Evolutionary conservation across 495 filamentous ascomycete species (phyloP).

Genomic region (Apiosordaria backusii): DNA sequence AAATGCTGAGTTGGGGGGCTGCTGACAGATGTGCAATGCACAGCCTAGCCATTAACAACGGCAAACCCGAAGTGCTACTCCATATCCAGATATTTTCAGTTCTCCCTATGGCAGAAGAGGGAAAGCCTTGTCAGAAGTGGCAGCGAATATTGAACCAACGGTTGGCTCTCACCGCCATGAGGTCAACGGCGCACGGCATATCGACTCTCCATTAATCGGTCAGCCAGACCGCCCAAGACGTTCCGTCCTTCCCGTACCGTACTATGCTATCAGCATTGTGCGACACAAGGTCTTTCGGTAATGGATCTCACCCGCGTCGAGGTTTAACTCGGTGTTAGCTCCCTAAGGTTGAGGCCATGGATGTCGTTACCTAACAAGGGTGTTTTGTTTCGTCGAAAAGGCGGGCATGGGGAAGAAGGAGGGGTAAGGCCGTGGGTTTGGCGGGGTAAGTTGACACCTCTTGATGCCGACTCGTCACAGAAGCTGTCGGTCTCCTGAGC

Average conservation of each 20-base stretch:
- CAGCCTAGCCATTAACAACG: neutral
- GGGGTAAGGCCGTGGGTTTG: neutral
- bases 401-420: neutral
- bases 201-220: conserved; percentile 8
- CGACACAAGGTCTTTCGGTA: neutral
- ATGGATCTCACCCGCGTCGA: neutral
- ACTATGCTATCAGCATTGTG: neutral
- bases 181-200: conserved; percentile 12
- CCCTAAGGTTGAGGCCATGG: neutral
- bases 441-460: neutral
- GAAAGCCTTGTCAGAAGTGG: neutral
- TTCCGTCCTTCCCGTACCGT: neutral
- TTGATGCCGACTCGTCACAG: conserved; percentile 3
- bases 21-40: neutral
- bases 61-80: no score
- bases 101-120: no score
- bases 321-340: neutral
- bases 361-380: neutral
- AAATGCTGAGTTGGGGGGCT: neutral
- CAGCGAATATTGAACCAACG: neutral
- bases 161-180: conserved; percentile 16
- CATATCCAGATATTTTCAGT: no score
- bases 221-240: neutral
- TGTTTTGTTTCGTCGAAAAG: neutral
- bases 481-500: conserved; percentile 12